Evolutionary conservation across 202 grass and related monocot species (phyloP), one percentile per base, ranked within the genome.

Genomic region (Brachypodium distachyon): DNA sequence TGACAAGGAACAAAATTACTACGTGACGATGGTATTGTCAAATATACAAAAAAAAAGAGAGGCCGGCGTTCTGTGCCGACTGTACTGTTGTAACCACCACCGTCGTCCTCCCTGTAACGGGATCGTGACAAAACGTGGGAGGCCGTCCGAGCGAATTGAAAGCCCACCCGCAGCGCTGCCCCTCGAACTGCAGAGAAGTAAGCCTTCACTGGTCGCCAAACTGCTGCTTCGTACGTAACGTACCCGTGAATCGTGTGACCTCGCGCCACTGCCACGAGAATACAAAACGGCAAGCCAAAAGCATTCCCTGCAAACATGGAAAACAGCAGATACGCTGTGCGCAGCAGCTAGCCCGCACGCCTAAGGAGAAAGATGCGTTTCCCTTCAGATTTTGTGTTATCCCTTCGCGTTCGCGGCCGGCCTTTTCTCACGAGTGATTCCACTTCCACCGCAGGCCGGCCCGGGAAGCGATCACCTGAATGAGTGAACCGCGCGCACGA

Each of bases 131-230:
- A 72, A 78, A 89, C 72, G 39, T 67, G 7, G 40, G 72, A 55
- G 60, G 39, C 33, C 33, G n/a, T 14, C 51, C 46, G 46, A 22
- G 1, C 46, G 73, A 86, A 82, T 82, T 82, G 83, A 82, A 74
- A 61, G 60, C 3, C 61, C 78, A 89, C 58, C 72, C 3, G 78
- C 82, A 73, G 17, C 2, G 71, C 36, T 5, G 25, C 39, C 8
- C 16, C 19, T 38, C 5, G 7, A 59, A 69, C 79, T 78, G 61
- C 83, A 83, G 47, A 75, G 61, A 70, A 49, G 76, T 10, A n/a
- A 80, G 70, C 72, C 61, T 7, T 31, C 65, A 13, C 31, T 13
- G 25, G 53, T 12, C 9, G 41, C 41, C 7, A 2, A 19, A 4
- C 8, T 8, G 12, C n/a, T 14, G 1, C 51, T 23, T 69, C n/a